Evolutionary conservation across 192 early-diverging fungal species (phyloP), one percentile per base, ranked within the genome.

Genomic region (Geranomyces michiganensis): DNA sequence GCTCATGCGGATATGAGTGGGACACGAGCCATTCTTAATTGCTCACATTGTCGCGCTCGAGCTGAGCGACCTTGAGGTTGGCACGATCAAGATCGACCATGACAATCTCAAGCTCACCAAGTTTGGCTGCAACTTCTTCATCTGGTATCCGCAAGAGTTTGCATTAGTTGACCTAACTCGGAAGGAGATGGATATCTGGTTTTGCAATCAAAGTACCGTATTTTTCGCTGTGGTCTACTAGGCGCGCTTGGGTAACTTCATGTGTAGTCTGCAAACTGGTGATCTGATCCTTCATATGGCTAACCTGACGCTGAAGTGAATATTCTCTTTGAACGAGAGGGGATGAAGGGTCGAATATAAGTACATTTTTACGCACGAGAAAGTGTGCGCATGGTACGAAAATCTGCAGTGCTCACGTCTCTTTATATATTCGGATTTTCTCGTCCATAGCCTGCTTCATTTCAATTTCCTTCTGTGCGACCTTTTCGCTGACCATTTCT

Each of bases 81-180:
- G 91, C 88, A 26, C 90, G 87, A 61, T 97, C 94, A 45, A 95
- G 79, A 66, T 97, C 95, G 51, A 89, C 81, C 47, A 89, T 83
- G 6, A 94, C 77, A 55, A 97, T 94, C 70, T 97, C 94, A n/a
- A 94, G 77, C 67, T 96, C 95, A 7, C 92, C 93, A 29, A 94
- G 79, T 67, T 91, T 90, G 12, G 79, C 87, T 1, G 90, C 88
- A 49, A 95, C 87, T 60, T 92, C 89, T 59, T 94, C 89, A 70
- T 96, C 75, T 73, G 36, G 36, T 7, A 41, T 10, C 36, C 36
- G 36, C 36, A n/a, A n/a, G n/a, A n/a, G n/a, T n/a, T n/a, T n/a
- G n/a, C n/a, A n/a, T n/a, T n/a, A n/a, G n/a, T n/a, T n/a, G n/a
- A n/a, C n/a, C n/a, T n/a, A n/a, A n/a, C n/a, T n/a, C n/a, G n/a